phyloP scores from a whole-genome alignment of 805 yeast species.

The Tetrapisispora phaffii region DNA sequence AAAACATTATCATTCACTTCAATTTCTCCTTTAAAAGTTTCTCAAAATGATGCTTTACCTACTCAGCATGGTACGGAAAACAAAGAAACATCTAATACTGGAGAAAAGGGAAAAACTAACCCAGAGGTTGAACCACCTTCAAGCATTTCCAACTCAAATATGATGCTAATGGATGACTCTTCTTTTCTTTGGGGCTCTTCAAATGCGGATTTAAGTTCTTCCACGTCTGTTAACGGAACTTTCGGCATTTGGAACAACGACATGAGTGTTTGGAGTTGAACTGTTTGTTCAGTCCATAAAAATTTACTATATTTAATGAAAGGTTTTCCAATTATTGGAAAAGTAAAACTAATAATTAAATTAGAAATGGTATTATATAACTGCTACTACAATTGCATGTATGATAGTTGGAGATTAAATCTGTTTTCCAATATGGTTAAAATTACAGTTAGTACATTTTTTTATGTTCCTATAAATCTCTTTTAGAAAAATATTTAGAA shows the following conservation, averaged over 20 bases:
- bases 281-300: background rate
- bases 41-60: background rate
- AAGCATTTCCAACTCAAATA: background rate
- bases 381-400: background rate
- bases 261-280: conserved; percentile 33
- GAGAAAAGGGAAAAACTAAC: background rate
- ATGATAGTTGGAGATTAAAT: background rate
- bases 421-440: background rate
- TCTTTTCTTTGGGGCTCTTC: conserved; percentile 9
- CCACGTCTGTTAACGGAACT: conserved; percentile 5
- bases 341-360: background rate
- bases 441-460: background rate
- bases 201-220: conserved; percentile 2
- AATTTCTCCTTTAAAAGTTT: background rate
- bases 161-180: conserved; percentile 1
- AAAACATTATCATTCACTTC: conserved; percentile 1
- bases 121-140: background rate
- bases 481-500: background rate
- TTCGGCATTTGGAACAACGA: conserved; percentile 28
- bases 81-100: background rate
- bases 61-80: background rate
- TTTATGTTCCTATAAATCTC: background rate
- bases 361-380: background rate
- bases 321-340: too few species aligned
- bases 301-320: too few species aligned